Base-by-base conservation (phyloP, 2,329 filamentous ascomycete species). In the Volutella citrinella region DNA sequence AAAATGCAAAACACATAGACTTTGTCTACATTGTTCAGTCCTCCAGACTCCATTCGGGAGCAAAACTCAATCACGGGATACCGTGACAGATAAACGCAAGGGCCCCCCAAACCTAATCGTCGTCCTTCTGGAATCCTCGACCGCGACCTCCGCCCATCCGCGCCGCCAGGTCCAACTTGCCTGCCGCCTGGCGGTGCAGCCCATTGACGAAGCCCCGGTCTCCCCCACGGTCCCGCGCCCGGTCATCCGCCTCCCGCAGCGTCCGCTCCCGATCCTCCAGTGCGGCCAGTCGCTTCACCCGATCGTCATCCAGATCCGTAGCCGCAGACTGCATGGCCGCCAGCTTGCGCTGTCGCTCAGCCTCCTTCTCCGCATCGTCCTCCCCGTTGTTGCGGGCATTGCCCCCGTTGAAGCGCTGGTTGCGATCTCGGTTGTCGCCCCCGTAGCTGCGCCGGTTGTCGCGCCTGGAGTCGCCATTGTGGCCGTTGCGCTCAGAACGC, bases 281-380 rank as follows among this genome's bases (percentile, higher is more conserved):
- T 2, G 78, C 78, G 0, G 78, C 76, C 9, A 94, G 66, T 16
- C 87, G 76, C 39, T 75, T 72, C 45, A 77, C 76, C 19, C 88
- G 80, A 47, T 84, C 80, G n/a, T 68, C 56, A 49, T 91, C 85
- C 29, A 94, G 67, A 10, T 83, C 77, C 2, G 70, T 72, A 5
- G 84, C 84, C 18, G 80, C 82, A 13, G 74, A 73, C 56, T 86
- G 82, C 84, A 89, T 88, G 8, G 79, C 81, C 12, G 80, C 83
- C 13, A 88, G 63, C 55, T 80, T 86, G 16, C 74, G 72, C 10
- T 80, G 78, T n/a, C 72, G 70, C 42, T 84, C 80, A 15, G 77
- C 74, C 14, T 73, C 73, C 7, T 56, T 59, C 5, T 62, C 59
- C 12, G 48, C 42, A 8, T 51, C 50, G 10, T 51, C 54, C 19